Conservation (phyloP, 495 filamentous ascomycete genomes). For the Aspergillus haitiensis region DNA sequence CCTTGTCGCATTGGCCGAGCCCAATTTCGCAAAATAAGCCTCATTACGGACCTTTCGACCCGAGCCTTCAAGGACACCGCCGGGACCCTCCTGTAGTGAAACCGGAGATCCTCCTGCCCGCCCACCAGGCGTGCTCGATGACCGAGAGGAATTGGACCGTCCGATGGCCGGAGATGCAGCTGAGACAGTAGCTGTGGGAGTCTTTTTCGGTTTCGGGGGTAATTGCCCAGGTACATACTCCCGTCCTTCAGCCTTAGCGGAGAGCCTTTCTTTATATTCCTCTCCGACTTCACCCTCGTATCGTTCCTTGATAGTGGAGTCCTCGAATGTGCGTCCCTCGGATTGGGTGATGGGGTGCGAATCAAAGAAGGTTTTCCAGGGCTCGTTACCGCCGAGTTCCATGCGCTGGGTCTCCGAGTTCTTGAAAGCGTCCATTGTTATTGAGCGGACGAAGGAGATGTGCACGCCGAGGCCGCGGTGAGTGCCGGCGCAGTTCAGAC, state of each 20-base stretch:
- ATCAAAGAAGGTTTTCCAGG: conserved; percentile 84
- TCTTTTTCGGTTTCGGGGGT: conserved; percentile 36
- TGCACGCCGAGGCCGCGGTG: conserved; percentile 95
- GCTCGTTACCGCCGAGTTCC: conserved; percentile 79
- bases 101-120: conserved; percentile 36
- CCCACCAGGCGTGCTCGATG: conserved; percentile 37
- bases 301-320: conserved; percentile 72
- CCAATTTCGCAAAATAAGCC: conserved; percentile 83
- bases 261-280: conserved; percentile 91
- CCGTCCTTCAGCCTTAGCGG: conserved; percentile 77
- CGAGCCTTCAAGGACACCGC: conserved; percentile 27
- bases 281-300: conserved; percentile 87
- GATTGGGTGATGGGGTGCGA: conserved; percentile 62
- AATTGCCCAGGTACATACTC: conserved; percentile 73
- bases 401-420: conserved; percentile 80
- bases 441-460: conserved; percentile 94
- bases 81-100: conserved; percentile 16
- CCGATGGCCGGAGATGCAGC: too few species aligned
- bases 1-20: conserved; percentile 74
- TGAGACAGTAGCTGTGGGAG: conserved; percentile 20
- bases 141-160: conserved; percentile 25
- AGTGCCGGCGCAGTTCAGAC: conserved; percentile 90
- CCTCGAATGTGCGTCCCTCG: conserved; percentile 64
- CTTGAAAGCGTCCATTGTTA: conserved; percentile 99
- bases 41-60: conserved; percentile 70